phyloP scores from a whole-genome alignment of 305 asterid species.

The Striga hermonthica region DNA sequence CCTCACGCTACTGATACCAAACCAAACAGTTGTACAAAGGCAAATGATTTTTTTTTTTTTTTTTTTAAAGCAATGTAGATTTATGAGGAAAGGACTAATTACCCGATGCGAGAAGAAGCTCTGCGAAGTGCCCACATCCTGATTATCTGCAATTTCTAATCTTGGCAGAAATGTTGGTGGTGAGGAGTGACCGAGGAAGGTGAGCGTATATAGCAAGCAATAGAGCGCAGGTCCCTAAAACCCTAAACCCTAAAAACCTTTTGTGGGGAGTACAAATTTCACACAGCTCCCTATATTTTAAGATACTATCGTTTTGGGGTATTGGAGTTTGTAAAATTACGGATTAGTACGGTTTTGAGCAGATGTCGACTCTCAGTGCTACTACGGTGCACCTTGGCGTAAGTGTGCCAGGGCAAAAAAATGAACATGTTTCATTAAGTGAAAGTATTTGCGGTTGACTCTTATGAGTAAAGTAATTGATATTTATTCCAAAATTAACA shows the following conservation, averaged over 20 bases:
- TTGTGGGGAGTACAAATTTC: not conserved
- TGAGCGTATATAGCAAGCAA: slow-evolving; percentile 6
- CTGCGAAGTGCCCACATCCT: slow-evolving; percentile 66
- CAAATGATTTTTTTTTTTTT: not conserved
- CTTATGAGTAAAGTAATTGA: no score
- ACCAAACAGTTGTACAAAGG: not conserved
- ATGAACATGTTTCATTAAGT: no score
- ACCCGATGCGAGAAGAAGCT: slow-evolving; percentile 49
- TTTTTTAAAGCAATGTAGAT: slow-evolving; percentile 17
- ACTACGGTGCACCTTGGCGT: no score
- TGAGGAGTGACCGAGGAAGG: slow-evolving; percentile 14
- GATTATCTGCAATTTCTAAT: not conserved
- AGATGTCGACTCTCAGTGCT: not conserved
- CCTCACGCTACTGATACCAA: not conserved
- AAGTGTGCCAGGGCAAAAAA: no score
- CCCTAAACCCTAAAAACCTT: slow-evolving; percentile 38
- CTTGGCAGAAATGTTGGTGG: not conserved
- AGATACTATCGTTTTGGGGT: slow-evolving; percentile 19
- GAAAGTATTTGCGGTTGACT: no score
- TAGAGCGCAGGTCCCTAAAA: slow-evolving; percentile 35
- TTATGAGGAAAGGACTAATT: not conserved
- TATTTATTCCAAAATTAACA: no score
- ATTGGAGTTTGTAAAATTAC: slow-evolving; percentile 15
- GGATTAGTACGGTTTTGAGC: not conserved
- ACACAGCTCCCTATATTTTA: slow-evolving; percentile 23